Base-by-base conservation (phyloP, 306 rosid species). In the Styphnolobium japonicum region DNA sequence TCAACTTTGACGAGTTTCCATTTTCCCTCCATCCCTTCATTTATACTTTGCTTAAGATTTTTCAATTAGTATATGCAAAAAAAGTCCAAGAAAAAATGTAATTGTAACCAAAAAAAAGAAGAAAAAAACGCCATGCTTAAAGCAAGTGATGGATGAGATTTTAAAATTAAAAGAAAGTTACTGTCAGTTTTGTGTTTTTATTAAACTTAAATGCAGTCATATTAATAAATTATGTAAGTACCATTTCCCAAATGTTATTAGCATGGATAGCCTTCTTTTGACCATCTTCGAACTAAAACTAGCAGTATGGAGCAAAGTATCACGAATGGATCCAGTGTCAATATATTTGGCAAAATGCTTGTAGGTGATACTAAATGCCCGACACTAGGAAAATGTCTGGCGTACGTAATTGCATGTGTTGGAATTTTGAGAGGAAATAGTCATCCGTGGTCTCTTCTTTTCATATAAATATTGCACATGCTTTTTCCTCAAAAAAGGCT, bases 391-490 rank as follows among this genome's bases (percentile, higher is more conserved):
- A 39, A 58, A 51, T 51, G 49, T 4, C 56, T 55, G 6, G 53
- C 29, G 3, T 25, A 9, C 4, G 52, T 12, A 39, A 34, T 39
- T 67, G 68, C 67, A 40, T 55, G 40, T 53, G 75, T 67, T 77
- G 67, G 46, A 67, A 65, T n/a, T 25, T 12, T 7, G 15, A 22
- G 40, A 34, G 29, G 19, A 61, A 76, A 63, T 64, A 34, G 36
- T 1, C 36, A 42, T 33, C 58, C 29, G 76, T 14, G 70, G 57
- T 78, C 83, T 71, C 73, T 71, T 71, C 73, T 80, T 79, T 79
- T 79, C 21, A 81, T 65, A 77, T 77, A 67, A n/a, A 46, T 53
- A 67, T 15, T 33, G 55, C 22, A 57, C 14, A 15, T 56, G 71
- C 63, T 73, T 79, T 62, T 73, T 33, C 9, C 45, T 65, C 8